A percentile compares a stretch with the other conserved stretches of the same genome.
Conservation (phyloP, 2,329 filamentous ascomycete species). For the Neofusicoccum ribis region DNA sequence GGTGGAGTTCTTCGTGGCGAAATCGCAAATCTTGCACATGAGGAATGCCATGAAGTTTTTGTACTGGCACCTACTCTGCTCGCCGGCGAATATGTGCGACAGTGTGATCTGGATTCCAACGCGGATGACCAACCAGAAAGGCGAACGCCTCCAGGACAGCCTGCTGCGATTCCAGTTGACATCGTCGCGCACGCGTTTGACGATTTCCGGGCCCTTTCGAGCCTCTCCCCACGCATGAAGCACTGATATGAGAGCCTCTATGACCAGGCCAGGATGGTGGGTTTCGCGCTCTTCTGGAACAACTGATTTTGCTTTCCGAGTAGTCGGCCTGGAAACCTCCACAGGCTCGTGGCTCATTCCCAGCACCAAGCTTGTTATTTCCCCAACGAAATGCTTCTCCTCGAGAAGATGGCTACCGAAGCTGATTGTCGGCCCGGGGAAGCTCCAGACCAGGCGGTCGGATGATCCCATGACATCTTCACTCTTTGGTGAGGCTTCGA, state of each 20-base stretch:
- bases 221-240: not conserved
- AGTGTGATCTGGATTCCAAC: constrained; percentile 45
- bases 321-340: not conserved
- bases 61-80: constrained; percentile 36
- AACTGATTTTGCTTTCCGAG: constrained; percentile 39
- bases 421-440: constrained; percentile 45
- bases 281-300: constrained; percentile 52
- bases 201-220: constrained; percentile 32
- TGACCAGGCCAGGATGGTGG: constrained; percentile 52
- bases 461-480: constrained; percentile 38
- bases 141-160: constrained; percentile 50
- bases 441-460: constrained; percentile 46
- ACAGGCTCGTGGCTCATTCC: constrained; percentile 39
- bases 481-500: constrained; percentile 49
- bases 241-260: constrained; percentile 45
- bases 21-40: constrained; percentile 40
- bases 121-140: constrained; percentile 55
- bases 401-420: constrained; percentile 30
- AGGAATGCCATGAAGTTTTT: constrained; percentile 55
- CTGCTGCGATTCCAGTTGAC: constrained; percentile 42
- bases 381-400: constrained; percentile 24
- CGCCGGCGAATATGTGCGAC: not conserved
- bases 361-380: constrained; percentile 35
- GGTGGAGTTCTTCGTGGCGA: constrained; percentile 19
- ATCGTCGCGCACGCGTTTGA: constrained; percentile 54